Conservation (phyloP, 1,139 yeast genomes). For the Debaryomyces coudertii region DNA sequence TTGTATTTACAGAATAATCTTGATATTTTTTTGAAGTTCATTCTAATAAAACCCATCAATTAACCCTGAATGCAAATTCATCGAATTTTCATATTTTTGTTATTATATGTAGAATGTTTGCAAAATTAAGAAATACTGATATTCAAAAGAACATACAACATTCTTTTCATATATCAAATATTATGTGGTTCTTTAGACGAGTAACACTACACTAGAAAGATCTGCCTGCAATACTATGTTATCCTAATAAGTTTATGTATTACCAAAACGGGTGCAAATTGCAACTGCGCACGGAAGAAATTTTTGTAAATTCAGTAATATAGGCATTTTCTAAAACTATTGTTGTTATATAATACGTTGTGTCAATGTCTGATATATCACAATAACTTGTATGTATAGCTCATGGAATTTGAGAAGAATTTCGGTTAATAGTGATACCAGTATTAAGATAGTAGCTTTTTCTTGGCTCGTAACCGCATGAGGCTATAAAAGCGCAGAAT, state of each 20-base stretch:
- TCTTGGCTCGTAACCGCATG: background rate
- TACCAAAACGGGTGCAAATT: background rate
- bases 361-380: background rate
- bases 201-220: too few relatives aligned
- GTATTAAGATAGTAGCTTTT: background rate
- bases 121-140: too few relatives aligned
- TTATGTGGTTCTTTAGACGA: too few relatives aligned
- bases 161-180: too few relatives aligned
- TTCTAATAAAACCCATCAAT: too few relatives aligned
- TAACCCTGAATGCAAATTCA: background rate
- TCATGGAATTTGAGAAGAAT: background rate
- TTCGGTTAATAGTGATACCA: background rate
- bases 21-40: too few relatives aligned
- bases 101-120: too few relatives aligned
- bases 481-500: background rate
- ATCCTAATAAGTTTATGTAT: background rate
- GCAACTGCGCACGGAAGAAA: background rate
- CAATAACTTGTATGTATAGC: background rate
- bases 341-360: background rate
- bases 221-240: too few relatives aligned
- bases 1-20: too few relatives aligned
- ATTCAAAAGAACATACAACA: too few relatives aligned
- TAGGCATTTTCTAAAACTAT: background rate
- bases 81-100: background rate
- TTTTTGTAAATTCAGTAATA: background rate